Evolutionary conservation across 2,329 filamentous ascomycete genomes (phyloP).

Genomic region (Ophiosphaerella korrae): DNA sequence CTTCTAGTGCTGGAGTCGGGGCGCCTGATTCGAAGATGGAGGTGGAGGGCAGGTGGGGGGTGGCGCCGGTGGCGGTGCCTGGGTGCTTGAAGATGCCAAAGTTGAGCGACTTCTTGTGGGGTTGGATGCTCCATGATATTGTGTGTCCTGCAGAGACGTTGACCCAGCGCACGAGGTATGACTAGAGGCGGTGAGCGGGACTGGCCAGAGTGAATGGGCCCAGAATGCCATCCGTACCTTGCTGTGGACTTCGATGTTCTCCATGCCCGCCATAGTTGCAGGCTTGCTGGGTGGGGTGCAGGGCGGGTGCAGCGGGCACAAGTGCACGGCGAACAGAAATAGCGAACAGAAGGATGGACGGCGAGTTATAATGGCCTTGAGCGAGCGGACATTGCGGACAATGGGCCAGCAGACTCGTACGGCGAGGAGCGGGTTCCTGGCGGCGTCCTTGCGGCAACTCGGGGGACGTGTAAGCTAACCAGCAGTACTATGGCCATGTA

Average conservation of each 20-base stretch:
- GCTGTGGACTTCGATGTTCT: conserved; percentile 96
- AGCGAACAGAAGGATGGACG: conserved; percentile 1
- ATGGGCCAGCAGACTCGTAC: conserved; percentile 1
- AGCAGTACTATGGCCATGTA: neutral
- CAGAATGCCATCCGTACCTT: conserved; percentile 66
- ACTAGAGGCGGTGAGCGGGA: conserved; percentile 61
- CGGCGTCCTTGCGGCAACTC: neutral
- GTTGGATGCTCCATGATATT: conserved; percentile 96
- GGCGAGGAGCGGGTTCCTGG: neutral
- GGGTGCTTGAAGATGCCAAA: conserved; percentile 98
- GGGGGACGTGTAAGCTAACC: neutral
- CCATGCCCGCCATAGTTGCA: conserved; percentile 81
- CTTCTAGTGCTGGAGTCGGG: conserved; percentile 55
- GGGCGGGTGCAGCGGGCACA: conserved; percentile 1
- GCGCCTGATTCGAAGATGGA: conserved; percentile 37
- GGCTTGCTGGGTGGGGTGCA: conserved; percentile 7
- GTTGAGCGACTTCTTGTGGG: conserved; percentile 98
- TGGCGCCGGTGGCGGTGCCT: conserved; percentile 65
- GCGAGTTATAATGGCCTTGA: conserved; percentile 11
- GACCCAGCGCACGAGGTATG: conserved; percentile 97
- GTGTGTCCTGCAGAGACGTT: conserved; percentile 88
- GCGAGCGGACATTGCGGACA: conserved; percentile 18
- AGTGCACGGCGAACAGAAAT: conserved; percentile 2
- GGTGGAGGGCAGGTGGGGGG: conserved; percentile 45
- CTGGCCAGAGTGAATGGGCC: neutral